Conservation (phyloP, 1,139 yeast genomes). For the Suhomyces wounanorum region DNA sequence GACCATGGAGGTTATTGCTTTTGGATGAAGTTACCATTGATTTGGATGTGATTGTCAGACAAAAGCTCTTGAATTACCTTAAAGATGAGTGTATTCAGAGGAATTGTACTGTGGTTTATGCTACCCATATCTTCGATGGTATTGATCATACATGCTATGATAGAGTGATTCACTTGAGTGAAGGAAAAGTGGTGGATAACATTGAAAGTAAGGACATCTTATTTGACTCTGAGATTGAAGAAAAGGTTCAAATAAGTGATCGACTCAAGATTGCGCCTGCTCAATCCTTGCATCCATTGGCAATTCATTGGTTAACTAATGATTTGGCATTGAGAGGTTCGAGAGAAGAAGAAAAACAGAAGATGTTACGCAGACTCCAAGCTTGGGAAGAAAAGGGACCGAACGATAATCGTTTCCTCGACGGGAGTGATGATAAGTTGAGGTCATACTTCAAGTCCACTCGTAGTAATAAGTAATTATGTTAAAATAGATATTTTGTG, state of each 20-base stretch:
- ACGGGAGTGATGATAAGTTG: slow-evolving; percentile 46
- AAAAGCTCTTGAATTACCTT: slow-evolving; percentile 68
- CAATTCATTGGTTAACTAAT: slow-evolving; percentile 59
- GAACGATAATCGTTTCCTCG: slow-evolving; percentile 47
- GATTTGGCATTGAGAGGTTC: slow-evolving; percentile 57
- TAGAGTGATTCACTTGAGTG: slow-evolving; percentile 72
- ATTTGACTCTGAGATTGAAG: slow-evolving; percentile 24
- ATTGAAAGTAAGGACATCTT: slow-evolving; percentile 28
- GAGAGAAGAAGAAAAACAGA: slow-evolving; percentile 52
- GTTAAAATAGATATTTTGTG: neutral
- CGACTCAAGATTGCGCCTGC: slow-evolving; percentile 27
- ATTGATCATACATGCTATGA: slow-evolving; percentile 84
- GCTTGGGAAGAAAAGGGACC: slow-evolving; percentile 27
- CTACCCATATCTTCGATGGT: slow-evolving; percentile 97
- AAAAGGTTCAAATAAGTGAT: slow-evolving; percentile 32
- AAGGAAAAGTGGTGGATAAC: slow-evolving; percentile 52
- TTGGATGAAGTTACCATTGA: slow-evolving; percentile 97
- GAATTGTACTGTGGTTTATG: slow-evolving; percentile 76
- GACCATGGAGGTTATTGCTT: slow-evolving; percentile 83
- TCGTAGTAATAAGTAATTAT: slow-evolving; percentile 24
- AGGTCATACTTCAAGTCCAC: slow-evolving; percentile 52
- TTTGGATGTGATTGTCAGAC: slow-evolving; percentile 87
- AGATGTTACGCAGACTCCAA: slow-evolving; percentile 36
- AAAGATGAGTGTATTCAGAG: slow-evolving; percentile 67
- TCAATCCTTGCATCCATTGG: slow-evolving; percentile 68